Evolutionary conservation across 371 early-diverging fungal genomes (phyloP), one percentile per base, ranked within the genome.

Genomic region (Sporodiniella umbellata): DNA sequence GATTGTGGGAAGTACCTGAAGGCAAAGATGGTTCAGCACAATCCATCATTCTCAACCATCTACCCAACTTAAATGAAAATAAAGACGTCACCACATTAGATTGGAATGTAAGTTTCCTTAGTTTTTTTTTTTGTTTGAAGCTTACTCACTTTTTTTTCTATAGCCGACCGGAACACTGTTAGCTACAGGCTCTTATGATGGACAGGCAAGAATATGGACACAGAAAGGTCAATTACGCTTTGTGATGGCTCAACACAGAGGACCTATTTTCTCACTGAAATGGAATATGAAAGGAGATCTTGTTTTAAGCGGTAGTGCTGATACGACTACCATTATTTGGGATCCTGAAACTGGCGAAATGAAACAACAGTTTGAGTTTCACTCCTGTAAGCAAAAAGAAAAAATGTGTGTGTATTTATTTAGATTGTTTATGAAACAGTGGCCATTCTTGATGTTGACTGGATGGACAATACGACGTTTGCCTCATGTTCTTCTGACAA

Each of bases 121-220:
- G 10, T 28, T 4, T n/a, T n/a, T n/a, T 31, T 31, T 31, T 31
- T 30, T 31, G 7, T 31, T 31, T 10, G 31, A 31, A 31, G 12
- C 7, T 31, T n/a, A n/a, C n/a, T n/a, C n/a, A 31, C 31, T 12
- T 8, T 31, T 8, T 31, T 10, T 62, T 44, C 10, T n/a, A 11
- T 51, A 93, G 89, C 84, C 91, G 7, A 69, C 76, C 2, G 98
- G 96, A 22, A 81, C 78, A 22, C 61, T 86, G 33, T 72, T 98
- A 22, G 96, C 96, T 6, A 91, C 96, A 4, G 98, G 93, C 11
- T 83, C 89, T 15, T 92, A 90, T 57, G 92, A 90, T 66, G 98
- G 97, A 2, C 82, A 86, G 53, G 87, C 87, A 23, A 81, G 94
- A 22, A 80, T 95, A 18, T 97, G 94, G 94, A 81, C 87, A 12